These are phyloP conservation scores for Telopea speciosissima DNA, from an alignment of 177 flowering plant genomes.

Conservation along the genomic window DNA sequence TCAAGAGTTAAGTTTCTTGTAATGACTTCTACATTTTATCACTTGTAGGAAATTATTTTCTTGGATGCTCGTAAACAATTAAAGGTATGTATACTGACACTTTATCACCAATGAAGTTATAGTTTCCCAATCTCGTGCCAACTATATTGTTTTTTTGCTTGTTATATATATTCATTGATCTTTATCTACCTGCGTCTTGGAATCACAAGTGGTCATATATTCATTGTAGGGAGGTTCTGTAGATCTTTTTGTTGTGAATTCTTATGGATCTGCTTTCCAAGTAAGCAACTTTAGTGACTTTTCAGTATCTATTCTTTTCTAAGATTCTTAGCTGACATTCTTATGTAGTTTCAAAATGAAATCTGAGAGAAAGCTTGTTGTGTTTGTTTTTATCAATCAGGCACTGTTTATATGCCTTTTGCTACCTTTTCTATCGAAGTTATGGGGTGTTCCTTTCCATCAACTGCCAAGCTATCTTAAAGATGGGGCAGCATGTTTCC, in stretches of 20 bases:
- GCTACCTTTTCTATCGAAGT: conserved; percentile 80
- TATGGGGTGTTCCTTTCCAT: conserved; percentile 91
- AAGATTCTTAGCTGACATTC: neutral
- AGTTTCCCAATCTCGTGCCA: neutral
- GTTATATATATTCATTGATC: neutral
- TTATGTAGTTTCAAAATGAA: neutral
- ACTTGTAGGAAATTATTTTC: conserved; percentile 77
- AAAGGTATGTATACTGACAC: conserved; percentile 43
- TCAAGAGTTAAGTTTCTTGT: neutral
- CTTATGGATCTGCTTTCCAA: conserved; percentile 94
- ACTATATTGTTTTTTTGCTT: neutral
- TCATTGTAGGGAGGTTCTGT: conserved; percentile 69
- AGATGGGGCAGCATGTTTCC: conserved; percentile 93
- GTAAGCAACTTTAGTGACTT: conserved; percentile 31
- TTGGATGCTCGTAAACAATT: conserved; percentile 45
- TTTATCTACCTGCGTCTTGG: neutral
- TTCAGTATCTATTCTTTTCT: neutral
- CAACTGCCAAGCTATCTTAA: conserved; percentile 72
- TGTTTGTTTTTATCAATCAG: conserved; percentile 31
- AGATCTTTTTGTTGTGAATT: conserved; percentile 92
- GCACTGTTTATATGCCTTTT: conserved; percentile 81
- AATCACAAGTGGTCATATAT: neutral
- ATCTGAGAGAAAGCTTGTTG: neutral
- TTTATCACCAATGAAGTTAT: conserved; percentile 1
- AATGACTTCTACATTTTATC: conserved; percentile 2